A percentile compares a stretch with the other conserved stretches of the same genome.
Evolutionary conservation across 2,329 filamentous ascomycete genomes (phyloP).

Genomic region (Colletotrichum eleusines): DNA sequence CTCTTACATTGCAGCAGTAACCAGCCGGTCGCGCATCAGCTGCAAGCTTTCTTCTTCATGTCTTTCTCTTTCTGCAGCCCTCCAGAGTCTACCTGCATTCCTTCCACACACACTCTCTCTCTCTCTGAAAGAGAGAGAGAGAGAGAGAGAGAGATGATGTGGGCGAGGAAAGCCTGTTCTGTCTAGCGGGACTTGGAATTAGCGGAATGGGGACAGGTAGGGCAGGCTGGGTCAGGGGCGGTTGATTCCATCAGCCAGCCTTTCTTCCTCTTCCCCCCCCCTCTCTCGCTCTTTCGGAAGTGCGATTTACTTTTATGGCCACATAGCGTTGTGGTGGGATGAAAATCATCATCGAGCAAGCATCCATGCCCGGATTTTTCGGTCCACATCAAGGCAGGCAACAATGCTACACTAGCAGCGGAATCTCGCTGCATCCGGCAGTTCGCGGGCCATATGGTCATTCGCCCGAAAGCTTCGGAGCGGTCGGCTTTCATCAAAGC

Average conservation of each 20-base stretch:
- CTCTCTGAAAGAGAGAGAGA: neutral
- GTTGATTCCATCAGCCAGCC: slow-evolving; percentile 14
- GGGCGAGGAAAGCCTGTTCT: neutral
- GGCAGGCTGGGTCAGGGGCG: slow-evolving; percentile 34
- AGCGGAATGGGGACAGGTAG: slow-evolving; percentile 21
- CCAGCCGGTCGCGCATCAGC: neutral
- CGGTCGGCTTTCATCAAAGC: neutral
- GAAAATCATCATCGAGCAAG: slow-evolving; percentile 6
- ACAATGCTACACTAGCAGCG: slow-evolving; percentile 32
- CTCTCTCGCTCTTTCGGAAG: too few species aligned
- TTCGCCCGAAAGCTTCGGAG: slow-evolving; percentile 4
- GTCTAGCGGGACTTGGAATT: slow-evolving; percentile 21
- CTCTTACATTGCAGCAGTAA: slow-evolving; percentile 12
- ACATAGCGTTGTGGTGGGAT: neutral
- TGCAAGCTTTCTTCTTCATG: slow-evolving; percentile 17
- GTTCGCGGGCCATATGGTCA: slow-evolving; percentile 16
- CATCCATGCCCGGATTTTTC: slow-evolving; percentile 18
- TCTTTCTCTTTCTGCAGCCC: slow-evolving; percentile 2
- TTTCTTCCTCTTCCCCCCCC: neutral
- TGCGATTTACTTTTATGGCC: too few species aligned
- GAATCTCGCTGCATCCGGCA: slow-evolving; percentile 27
- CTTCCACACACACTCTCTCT: too few species aligned
- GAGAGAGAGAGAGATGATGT: neutral
- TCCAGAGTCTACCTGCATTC: neutral
- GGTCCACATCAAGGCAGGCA: slow-evolving; percentile 23